Evolutionary conservation across 2,329 filamentous ascomycete species (phyloP).

Genomic region (Aspergillus amoenus): DNA sequence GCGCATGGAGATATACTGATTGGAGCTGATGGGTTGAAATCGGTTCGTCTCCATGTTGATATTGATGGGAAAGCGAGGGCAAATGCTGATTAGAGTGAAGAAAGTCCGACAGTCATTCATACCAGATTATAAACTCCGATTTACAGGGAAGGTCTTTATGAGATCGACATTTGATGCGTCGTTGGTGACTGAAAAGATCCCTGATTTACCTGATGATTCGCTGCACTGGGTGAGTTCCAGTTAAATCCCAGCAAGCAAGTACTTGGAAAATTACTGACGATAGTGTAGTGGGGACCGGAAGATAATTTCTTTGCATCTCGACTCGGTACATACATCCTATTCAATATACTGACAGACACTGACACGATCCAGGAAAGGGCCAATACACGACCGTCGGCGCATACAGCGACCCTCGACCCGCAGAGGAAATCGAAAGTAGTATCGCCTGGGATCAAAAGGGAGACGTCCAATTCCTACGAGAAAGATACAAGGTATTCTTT

Average conservation of each 20-base stretch:
- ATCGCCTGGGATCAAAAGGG: constrained; percentile 43
- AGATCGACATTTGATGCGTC: constrained; percentile 47
- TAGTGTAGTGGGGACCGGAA: constrained; percentile 40
- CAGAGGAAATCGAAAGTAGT: constrained; percentile 33
- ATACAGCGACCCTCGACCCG: constrained; percentile 38
- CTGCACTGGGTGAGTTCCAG: constrained; percentile 35
- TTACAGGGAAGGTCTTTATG: constrained; percentile 48
- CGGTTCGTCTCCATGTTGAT: constrained; percentile 25
- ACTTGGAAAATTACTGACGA: neutral
- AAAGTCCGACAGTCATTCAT: constrained; percentile 42
- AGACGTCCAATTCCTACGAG: constrained; percentile 36
- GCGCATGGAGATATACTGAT: constrained; percentile 50
- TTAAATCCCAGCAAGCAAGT: neutral
- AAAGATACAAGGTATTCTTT: constrained; percentile 23
- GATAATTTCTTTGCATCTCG: constrained; percentile 47
- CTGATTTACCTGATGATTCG: constrained; percentile 42
- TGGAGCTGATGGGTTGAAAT: constrained; percentile 56
- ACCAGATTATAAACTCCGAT: constrained; percentile 39
- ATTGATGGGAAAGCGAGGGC: no score
- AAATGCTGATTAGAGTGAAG: constrained; percentile 5
- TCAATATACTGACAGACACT: neutral
- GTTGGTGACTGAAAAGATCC: constrained; percentile 38
- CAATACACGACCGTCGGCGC: constrained; percentile 46
- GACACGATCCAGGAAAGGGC: constrained; percentile 22
- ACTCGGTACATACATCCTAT: constrained; percentile 30